These are phyloP conservation scores for Solanum virginianum DNA, from an alignment of 257 asterid genomes.

Conservation along the genomic window DNA sequence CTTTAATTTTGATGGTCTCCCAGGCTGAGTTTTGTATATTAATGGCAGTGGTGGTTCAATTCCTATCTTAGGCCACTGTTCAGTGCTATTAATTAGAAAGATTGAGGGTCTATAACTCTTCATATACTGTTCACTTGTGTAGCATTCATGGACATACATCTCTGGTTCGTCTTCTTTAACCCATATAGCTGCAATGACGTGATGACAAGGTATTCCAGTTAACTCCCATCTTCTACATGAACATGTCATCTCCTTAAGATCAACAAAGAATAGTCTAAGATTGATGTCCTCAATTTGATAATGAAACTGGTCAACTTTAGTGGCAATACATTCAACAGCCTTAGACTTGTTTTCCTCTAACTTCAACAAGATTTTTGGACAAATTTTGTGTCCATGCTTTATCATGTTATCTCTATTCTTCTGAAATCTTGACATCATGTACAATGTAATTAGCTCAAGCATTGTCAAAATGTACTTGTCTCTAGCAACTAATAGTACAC, in stretches of 20 bases:
- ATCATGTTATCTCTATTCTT: neutral
- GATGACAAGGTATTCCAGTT: neutral
- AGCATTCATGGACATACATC: neutral
- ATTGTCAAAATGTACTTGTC: neutral
- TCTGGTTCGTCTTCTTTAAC: neutral
- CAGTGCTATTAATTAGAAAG: neutral
- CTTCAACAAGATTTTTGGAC: neutral
- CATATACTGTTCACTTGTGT: neutral
- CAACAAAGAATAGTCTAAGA: neutral
- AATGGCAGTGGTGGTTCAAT: neutral
- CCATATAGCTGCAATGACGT: neutral
- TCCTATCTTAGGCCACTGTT: neutral
- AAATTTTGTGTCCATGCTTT: neutral
- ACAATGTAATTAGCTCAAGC: neutral
- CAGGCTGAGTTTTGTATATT: neutral
- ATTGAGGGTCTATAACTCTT: neutral
- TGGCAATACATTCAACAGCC: neutral
- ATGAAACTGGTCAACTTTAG: neutral
- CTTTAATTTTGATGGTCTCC: neutral
- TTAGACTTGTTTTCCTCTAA: neutral
- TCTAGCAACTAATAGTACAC: neutral
- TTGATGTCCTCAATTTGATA: neutral
- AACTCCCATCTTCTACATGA: neutral
- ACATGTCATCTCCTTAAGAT: neutral
- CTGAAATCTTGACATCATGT: neutral